Evolutionary conservation across 2,329 filamentous ascomycete genomes (phyloP).

Genomic region (Monosporascus sp.): DNA sequence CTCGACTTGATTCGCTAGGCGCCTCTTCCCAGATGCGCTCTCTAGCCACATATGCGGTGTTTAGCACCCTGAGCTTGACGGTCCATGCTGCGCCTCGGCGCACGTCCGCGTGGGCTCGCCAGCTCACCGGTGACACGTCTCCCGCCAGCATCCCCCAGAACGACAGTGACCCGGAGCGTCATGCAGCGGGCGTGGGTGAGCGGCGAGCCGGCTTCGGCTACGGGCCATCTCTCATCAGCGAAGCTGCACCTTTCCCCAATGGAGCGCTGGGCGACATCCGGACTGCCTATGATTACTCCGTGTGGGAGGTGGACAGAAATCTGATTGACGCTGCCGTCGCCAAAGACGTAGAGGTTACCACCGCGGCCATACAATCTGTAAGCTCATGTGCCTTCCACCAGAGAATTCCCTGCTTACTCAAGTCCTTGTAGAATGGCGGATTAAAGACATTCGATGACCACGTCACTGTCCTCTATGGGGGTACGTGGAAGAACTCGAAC

Average conservation of each 20-base stretch:
- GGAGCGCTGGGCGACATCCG: neutral
- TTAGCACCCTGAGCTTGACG: neutral
- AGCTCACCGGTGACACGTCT: neutral
- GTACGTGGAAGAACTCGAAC: constrained; percentile 1
- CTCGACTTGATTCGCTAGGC: too few species aligned
- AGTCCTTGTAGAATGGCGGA: too few species aligned
- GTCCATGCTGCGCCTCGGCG: neutral
- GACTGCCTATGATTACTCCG: neutral
- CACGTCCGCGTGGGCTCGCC: neutral
- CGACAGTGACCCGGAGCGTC: constrained; percentile 46
- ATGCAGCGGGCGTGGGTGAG: constrained; percentile 44
- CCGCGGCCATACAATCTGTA: neutral
- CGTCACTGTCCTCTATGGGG: too few species aligned
- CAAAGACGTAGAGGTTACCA: neutral
- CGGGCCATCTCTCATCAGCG: constrained; percentile 1
- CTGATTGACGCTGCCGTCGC: neutral
- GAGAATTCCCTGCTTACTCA: too few species aligned
- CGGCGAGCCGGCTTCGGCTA: neutral
- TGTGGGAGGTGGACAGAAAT: constrained; percentile 1
- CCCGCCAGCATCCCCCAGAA: neutral
- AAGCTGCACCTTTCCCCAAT: constrained; percentile 3
- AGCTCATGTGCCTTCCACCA: neutral
- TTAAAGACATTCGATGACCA: too few species aligned
- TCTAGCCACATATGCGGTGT: neutral
- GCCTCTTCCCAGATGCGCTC: neutral